Conservation (phyloP, 441 rosid genomes). For the Pelargonium citronellum region DNA sequence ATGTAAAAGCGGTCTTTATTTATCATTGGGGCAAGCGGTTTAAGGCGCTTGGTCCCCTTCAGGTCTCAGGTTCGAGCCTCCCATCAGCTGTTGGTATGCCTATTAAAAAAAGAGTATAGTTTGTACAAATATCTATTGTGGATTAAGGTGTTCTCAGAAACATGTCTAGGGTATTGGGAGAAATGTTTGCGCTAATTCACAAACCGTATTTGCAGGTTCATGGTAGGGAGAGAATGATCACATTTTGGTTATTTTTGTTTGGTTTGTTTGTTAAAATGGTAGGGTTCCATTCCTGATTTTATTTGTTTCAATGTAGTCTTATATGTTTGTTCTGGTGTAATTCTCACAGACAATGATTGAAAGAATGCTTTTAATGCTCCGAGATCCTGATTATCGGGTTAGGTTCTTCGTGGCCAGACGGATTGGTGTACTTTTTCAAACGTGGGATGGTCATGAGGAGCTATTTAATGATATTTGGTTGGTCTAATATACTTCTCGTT, state of each 20-base stretch:
- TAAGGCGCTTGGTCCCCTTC: too few species aligned
- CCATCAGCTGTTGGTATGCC: too few species aligned
- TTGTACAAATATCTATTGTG: neutral
- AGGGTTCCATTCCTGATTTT: slow-evolving; percentile 7
- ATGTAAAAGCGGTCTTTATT: too few species aligned
- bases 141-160: neutral
- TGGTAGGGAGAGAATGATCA: neutral
- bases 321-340: slow-evolving; percentile 20
- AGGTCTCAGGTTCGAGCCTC: too few species aligned
- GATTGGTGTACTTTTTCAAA: slow-evolving; percentile 86
- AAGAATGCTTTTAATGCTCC: slow-evolving; percentile 59
- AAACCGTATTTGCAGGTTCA: neutral
- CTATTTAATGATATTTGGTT: slow-evolving; percentile 91
- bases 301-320: slow-evolving; percentile 4
- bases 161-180: neutral
- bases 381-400: slow-evolving; percentile 90
- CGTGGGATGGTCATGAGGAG: slow-evolving; percentile 98
- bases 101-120: neutral
- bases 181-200: neutral
- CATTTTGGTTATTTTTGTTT: neutral
- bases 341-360: slow-evolving; percentile 71
- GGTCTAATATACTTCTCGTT: slow-evolving; percentile 23
- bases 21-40: too few species aligned
- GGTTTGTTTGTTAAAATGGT: slow-evolving; percentile 1
- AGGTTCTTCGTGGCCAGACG: slow-evolving; percentile 61